Evolutionary conservation across 2,329 filamentous ascomycete genomes (phyloP), one percentile per base, ranked within the genome.

Genomic region (Aspergillus bombycis): DNA sequence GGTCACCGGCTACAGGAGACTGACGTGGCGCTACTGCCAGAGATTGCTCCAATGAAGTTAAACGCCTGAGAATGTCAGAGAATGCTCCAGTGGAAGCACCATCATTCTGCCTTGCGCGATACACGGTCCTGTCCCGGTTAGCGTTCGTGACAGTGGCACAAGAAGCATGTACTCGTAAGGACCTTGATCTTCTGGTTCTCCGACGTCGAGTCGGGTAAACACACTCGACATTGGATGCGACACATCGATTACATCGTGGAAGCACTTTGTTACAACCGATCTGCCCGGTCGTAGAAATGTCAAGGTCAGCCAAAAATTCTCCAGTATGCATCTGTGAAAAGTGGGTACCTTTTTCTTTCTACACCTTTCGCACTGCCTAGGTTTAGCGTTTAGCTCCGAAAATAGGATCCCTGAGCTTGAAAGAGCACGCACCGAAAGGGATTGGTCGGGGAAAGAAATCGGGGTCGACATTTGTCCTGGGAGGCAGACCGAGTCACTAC

Each of bases 261-360:
- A 54, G 52, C 19, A n/a, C 11, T 30, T 54, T 54, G 19, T 23
- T 54, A 36, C 52, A 54, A 54, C 52, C 52, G 32, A 54, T 36
- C 30, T 54, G 21, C 26, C 8, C 14, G 14, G 23, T 48, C 14
- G 21, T 6, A 48, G 23, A 32, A 8, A 14, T 26, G 9, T 30
- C 23, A 50, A 50, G 46, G 46, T 50, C 19, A 50, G 26, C 26
- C 16, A 11, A 14, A 8, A 19, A 6, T 0, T 48, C 14, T 48
- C 11, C 26, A 26, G 26, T n/a, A 50, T 16, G 9, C 14, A 14
- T 26, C 14, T 30, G 26, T 30, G 14, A 30, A 19, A 3, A 34
- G 52, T 54, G 30, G 19, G 9, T 36, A 54, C 52, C 52, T 36
- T 54, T 26, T 36, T 54, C 32, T 36, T 54, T 26, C 52, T 54